Evolutionary conservation across 164 flowering plant species (phyloP).

Genomic region (Aristolochia fimbriata): DNA sequence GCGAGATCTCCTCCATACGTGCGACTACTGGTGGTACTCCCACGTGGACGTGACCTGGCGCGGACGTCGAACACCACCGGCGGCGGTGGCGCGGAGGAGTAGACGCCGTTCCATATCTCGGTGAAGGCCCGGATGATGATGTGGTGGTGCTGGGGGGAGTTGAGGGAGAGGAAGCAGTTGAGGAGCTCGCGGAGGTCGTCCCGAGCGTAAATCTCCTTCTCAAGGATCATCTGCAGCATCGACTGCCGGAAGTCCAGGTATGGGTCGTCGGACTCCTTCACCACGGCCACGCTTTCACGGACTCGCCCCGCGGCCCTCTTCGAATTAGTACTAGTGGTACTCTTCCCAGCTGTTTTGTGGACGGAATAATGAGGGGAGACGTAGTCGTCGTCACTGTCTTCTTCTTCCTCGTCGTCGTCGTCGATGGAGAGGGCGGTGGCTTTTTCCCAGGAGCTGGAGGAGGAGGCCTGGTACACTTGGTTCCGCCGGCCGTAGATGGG

Average conservation of each 20-base stretch:
- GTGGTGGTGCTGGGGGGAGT: slow-evolving; percentile 48
- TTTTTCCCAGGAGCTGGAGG: slow-evolving; percentile 24
- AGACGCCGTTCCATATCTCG: slow-evolving; percentile 48
- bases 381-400: no score
- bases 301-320: slow-evolving; percentile 14
- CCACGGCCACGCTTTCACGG: slow-evolving; percentile 48
- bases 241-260: slow-evolving; percentile 56
- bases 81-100: slow-evolving; percentile 17
- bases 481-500: neutral
- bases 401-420: slow-evolving; percentile 5
- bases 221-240: slow-evolving; percentile 69
- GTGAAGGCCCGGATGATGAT: slow-evolving; percentile 44
- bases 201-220: slow-evolving; percentile 42
- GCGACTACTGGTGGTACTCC: neutral
- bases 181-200: slow-evolving; percentile 54
- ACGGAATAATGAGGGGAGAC: slow-evolving; percentile 3
- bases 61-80: neutral
- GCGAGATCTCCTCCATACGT: slow-evolving; percentile 1
- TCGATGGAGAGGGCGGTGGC: neutral
- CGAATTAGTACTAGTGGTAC: neutral
- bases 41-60: slow-evolving; percentile 17
- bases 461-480: slow-evolving; percentile 3
- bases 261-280: slow-evolving; percentile 58
- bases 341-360: slow-evolving; percentile 12
- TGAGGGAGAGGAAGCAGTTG: slow-evolving; percentile 46